Evolutionary conservation across 306 rosid genomes (phyloP).

Genomic region (Corylus americana): DNA sequence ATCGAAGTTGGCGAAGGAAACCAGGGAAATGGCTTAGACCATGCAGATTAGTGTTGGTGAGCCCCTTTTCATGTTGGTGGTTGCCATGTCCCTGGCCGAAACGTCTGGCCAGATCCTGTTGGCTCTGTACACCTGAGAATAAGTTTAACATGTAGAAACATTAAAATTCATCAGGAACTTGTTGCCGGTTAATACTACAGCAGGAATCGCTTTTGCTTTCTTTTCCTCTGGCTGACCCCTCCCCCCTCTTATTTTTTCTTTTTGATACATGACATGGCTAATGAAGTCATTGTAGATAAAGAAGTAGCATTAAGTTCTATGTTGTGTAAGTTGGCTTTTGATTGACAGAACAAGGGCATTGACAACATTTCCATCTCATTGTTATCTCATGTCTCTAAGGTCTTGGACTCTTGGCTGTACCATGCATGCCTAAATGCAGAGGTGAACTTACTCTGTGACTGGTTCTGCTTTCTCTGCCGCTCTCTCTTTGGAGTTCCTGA

Average conservation of each 20-base stretch:
- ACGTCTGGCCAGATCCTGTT: slow-evolving; percentile 65
- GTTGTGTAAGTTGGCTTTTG: background rate
- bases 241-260: background rate
- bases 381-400: slow-evolving; percentile 6
- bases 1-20: background rate
- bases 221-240: background rate
- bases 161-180: too few relatives aligned
- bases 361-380: slow-evolving; percentile 2
- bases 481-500: slow-evolving; percentile 50
- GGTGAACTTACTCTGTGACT: slow-evolving; percentile 50
- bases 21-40: background rate
- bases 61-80: slow-evolving; percentile 66
- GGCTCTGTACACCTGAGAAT: slow-evolving; percentile 77
- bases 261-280: slow-evolving; percentile 8
- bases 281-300: background rate
- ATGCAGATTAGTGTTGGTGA: slow-evolving; percentile 24
- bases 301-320: background rate
- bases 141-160: slow-evolving; percentile 11
- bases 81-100: slow-evolving; percentile 92
- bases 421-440: background rate
- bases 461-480: slow-evolving; percentile 39
- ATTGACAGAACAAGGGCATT: slow-evolving; percentile 2
- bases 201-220: background rate
- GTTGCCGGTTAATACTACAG: too few relatives aligned
- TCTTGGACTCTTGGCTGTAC: slow-evolving; percentile 8